Base-by-base conservation (phyloP, 1,284 basidiomycete species). In the Wolfiporia cocos region DNA sequence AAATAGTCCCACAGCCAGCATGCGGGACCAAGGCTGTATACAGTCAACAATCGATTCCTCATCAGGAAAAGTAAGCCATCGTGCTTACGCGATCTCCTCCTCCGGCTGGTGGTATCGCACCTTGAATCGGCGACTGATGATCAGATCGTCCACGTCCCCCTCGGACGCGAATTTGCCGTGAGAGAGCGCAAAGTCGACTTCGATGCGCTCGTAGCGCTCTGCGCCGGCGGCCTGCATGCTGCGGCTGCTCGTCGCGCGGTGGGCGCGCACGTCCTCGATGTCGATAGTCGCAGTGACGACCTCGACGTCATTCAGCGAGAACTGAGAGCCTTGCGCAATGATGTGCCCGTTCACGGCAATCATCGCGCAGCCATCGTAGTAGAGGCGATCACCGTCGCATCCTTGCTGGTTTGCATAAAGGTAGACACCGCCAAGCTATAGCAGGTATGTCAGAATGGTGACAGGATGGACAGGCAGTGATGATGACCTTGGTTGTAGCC, bases 1-100 rank as follows among this genome's bases (percentile, higher is more conserved):
- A 99, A 76, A 57, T 99, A 99, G 64, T 99, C 96, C 96, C 95
- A 99, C 6, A 99, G 73, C 95, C 95, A 99, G 61, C 95, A 99
- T 3, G 95, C 96, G 1, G 95, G 95, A 4, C 95, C 96, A 2
- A 97, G 71, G 2, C 92, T 96, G 52, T 14, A 5, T 14, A n/a
- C 6, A 5, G 21, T 35, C 15, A 21, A 22, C 9, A 18, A 18
- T 9, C 34, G 5, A 9, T 35, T 20, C 10, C 9, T 26, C n/a
- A 18, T 39, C 31, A 26, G 23, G 26, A 14, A n/a, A 12, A 20
- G 19, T 3, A 41, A 21, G 22, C 34, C 38, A 33, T 26, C 6
- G 24, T 5, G 76, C 90, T 57, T 53, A 94, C 91, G 95, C 94
- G 49, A 99, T 97, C 67, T 99, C 96, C 63, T 98, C 94, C 63